Conservation (phyloP, 768 basidiomycete species). For the Pleurotus giganteus region DNA sequence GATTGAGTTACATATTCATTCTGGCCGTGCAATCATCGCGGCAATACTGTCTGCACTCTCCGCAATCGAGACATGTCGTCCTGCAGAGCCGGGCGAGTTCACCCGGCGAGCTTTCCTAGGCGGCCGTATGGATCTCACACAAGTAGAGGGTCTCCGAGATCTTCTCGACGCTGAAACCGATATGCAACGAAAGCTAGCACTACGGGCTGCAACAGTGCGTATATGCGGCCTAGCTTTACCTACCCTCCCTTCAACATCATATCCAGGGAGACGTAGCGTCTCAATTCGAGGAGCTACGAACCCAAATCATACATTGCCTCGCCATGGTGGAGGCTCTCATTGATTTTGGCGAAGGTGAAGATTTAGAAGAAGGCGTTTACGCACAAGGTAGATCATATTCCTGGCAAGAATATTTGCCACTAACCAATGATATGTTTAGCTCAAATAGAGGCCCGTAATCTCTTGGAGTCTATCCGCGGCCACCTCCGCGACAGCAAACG, state of each 20-base stretch:
- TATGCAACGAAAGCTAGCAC: constrained; percentile 70
- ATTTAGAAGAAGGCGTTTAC: constrained; percentile 79
- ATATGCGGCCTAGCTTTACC: neutral
- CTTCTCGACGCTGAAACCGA: constrained; percentile 90
- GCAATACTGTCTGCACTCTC: constrained; percentile 67
- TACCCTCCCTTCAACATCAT: constrained; percentile 9
- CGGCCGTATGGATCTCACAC: constrained; percentile 82
- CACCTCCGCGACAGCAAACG: constrained; percentile 70
- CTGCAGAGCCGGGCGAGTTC: constrained; percentile 87
- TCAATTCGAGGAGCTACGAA: constrained; percentile 63
- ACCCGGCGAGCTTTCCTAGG: constrained; percentile 80
- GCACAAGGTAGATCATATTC: constrained; percentile 52
- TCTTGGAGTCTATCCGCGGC: constrained; percentile 49
- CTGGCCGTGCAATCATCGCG: constrained; percentile 76
- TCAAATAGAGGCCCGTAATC: constrained; percentile 40
- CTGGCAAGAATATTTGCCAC: neutral
- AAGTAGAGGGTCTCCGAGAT: constrained; percentile 86
- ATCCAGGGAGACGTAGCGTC: constrained; percentile 61
- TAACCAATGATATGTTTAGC: constrained; percentile 38
- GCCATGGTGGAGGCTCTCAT: constrained; percentile 86
- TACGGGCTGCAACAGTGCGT: constrained; percentile 66
- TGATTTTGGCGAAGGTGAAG: constrained; percentile 92
- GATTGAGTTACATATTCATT: constrained; percentile 85
- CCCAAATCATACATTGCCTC: constrained; percentile 66
- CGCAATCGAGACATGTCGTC: constrained; percentile 60